Conservation (phyloP, 2,329 filamentous ascomycete species). For the Colletotrichum destructivum region DNA sequence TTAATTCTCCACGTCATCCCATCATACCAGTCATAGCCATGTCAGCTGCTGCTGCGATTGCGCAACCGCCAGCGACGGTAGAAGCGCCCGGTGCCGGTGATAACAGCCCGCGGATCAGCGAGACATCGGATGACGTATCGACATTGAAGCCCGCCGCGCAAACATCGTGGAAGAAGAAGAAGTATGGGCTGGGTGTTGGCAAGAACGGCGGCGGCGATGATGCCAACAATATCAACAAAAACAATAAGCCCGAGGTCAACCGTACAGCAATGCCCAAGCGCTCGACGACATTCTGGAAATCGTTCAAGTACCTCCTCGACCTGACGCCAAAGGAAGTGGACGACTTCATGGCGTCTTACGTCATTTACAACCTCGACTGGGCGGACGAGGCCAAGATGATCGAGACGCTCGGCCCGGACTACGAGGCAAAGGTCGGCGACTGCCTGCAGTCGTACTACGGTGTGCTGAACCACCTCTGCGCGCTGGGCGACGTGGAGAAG, state of each 20-base stretch:
- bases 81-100: neutral
- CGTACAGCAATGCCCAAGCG: slow-evolving; percentile 55
- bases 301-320: slow-evolving; percentile 65
- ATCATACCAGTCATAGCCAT: slow-evolving; percentile 10
- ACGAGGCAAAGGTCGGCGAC: slow-evolving; percentile 65
- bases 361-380: slow-evolving; percentile 71
- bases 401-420: slow-evolving; percentile 62
- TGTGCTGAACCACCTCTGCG: slow-evolving; percentile 69
- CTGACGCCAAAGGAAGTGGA: slow-evolving; percentile 66
- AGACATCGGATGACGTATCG: slow-evolving; percentile 38
- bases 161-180: slow-evolving; percentile 28
- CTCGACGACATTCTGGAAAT: slow-evolving; percentile 64
- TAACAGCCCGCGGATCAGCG: slow-evolving; percentile 24
- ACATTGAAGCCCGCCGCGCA: slow-evolving; percentile 19
- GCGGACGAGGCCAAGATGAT: slow-evolving; percentile 65
- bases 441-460: slow-evolving; percentile 68
- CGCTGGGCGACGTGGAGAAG: slow-evolving; percentile 69
- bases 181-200: neutral
- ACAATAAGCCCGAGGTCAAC: slow-evolving; percentile 7
- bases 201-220: neutral
- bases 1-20: slow-evolving; percentile 2
- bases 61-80: slow-evolving; percentile 4
- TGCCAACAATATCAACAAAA: neutral
- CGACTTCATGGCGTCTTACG: slow-evolving; percentile 70
- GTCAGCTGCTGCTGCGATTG: slow-evolving; percentile 26